A percentile compares a stretch with the other conserved stretches of the same genome.
Evolutionary conservation across 345 rosid genomes (phyloP).

Genomic region (Eucalyptus viminalis): DNA sequence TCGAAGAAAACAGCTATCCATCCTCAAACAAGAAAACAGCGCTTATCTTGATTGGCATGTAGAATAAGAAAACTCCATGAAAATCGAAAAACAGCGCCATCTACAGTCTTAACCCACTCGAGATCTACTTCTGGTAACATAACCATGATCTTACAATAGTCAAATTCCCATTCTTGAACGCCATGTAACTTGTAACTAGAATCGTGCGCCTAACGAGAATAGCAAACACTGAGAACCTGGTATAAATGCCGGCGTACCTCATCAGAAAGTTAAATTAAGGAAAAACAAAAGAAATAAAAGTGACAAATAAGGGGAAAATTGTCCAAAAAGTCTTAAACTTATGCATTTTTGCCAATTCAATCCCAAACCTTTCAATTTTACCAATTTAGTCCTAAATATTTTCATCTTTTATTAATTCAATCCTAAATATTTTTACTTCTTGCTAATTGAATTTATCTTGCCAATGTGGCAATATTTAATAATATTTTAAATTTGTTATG

Average conservation of each 20-base stretch:
- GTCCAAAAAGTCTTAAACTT: no score
- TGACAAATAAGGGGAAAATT: not conserved
- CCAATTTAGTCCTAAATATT: rapidly evolving
- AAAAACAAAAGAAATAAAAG: no score
- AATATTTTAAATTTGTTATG: no score
- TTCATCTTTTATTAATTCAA: no score
- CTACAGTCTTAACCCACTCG: not conserved
- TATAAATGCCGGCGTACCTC: not conserved
- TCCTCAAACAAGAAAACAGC: no score
- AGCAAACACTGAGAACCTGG: not conserved
- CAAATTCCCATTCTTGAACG: not conserved
- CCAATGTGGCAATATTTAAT: no score
- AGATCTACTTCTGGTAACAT: not conserved
- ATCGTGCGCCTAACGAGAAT: not conserved
- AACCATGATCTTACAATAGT: not conserved
- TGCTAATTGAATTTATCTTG: rapidly evolving
- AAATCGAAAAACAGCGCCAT: not conserved
- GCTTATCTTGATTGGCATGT: no score
- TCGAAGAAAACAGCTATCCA: no score
- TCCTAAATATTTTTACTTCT: no score
- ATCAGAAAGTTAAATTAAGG: no score
- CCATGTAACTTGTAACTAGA: not conserved
- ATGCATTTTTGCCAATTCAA: no score
- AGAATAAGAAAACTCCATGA: not conserved
- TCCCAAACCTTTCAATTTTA: no score